Evolutionary conservation across 2,329 filamentous ascomycete genomes (phyloP), one percentile per base, ranked within the genome.

Genomic region (Exophiala phaeomuriformis): DNA sequence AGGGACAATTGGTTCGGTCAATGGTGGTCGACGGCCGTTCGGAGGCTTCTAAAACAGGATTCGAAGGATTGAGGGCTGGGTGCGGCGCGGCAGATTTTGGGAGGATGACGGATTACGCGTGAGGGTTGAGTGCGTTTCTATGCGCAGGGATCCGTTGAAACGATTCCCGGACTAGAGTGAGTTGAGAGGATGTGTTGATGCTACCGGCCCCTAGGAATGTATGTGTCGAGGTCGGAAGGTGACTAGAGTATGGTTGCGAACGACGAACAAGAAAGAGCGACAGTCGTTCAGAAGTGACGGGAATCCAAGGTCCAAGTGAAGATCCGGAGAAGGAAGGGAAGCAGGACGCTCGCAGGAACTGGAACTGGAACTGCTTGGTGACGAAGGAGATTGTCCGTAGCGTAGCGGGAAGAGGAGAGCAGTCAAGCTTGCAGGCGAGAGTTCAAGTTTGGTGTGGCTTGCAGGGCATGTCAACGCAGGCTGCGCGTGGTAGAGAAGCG

Each of bases 201-300:
- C 27, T 36, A n/a, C 29, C 41, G 37, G 4, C 28, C 29, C 30
- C 32, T n/a, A 31, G 9, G 32, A 12, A 27, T 19, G 19, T 19
- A 19, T 36, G 12, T 32, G 8, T 32, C 29, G 30, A 49, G 39
- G 29, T 43, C 41, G 27, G 49, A 40, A 19, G 31, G 29, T 45
- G 35, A 39, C 4, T 6, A 41, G 19, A 5, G 39, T 4, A 4
- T 10, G 41, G 8, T 35, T 9, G 42, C 35, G 36, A 42, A 61
- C 59, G 59, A 63, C 57, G 61, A 52, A 53, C 10, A 53, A 47
- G 52, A 63, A 61, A 49, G 61, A 63, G 61, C 48, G 61, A 63
- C 61, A 60, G 61, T 63, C 59, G 61, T 57, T 19, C 19, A 42
- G 31, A 30, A 6, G 37, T 32, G 33, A 27, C 27, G 28, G 27